A percentile compares a stretch with the other conserved stretches of the same genome.
These are phyloP conservation scores for Clonostachys solani DNA, from an alignment of 2,329 filamentous ascomycete species.

Conservation along the genomic window DNA sequence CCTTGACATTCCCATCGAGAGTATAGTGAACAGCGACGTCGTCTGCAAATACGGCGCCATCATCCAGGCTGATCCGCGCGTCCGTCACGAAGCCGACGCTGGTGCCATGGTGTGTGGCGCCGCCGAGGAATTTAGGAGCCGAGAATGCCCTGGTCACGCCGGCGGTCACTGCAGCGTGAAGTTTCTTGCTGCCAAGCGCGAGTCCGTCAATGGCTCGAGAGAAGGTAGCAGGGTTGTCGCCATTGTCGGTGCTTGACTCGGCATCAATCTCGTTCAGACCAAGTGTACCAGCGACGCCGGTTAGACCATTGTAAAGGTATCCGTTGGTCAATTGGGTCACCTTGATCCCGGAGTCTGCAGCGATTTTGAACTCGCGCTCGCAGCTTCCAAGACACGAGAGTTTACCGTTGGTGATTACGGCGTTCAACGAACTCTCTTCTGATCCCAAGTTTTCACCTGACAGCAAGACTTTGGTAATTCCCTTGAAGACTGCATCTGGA, in stretches of 20 bases:
- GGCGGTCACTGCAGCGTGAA: slow-evolving; percentile 45
- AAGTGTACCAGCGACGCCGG: slow-evolving; percentile 54
- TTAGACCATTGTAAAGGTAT: slow-evolving; percentile 55
- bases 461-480: slow-evolving; percentile 48
- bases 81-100: slow-evolving; percentile 55
- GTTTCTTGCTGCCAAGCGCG: slow-evolving; percentile 50
- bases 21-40: slow-evolving; percentile 58
- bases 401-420: slow-evolving; percentile 46
- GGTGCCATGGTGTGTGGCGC: slow-evolving; percentile 45
- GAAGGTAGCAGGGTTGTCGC: slow-evolving; percentile 39
- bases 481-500: slow-evolving; percentile 48
- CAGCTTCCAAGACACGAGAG: slow-evolving; percentile 55
- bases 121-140: slow-evolving; percentile 40
- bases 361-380: slow-evolving; percentile 30
- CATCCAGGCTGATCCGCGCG: slow-evolving; percentile 37
- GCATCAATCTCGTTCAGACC: slow-evolving; percentile 61
- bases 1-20: slow-evolving; percentile 33
- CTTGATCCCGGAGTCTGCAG: slow-evolving; percentile 22
- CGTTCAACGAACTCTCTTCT: slow-evolving; percentile 32
- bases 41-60: slow-evolving; percentile 45
- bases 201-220: slow-evolving; percentile 56
- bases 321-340: slow-evolving; percentile 51
- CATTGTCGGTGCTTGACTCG: slow-evolving; percentile 51
- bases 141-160: slow-evolving; percentile 57
- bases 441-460: slow-evolving; percentile 28